phyloP scores from a whole-genome alignment of 2,329 filamentous ascomycete genomes.

The Biscogniauxia mediterranea region DNA sequence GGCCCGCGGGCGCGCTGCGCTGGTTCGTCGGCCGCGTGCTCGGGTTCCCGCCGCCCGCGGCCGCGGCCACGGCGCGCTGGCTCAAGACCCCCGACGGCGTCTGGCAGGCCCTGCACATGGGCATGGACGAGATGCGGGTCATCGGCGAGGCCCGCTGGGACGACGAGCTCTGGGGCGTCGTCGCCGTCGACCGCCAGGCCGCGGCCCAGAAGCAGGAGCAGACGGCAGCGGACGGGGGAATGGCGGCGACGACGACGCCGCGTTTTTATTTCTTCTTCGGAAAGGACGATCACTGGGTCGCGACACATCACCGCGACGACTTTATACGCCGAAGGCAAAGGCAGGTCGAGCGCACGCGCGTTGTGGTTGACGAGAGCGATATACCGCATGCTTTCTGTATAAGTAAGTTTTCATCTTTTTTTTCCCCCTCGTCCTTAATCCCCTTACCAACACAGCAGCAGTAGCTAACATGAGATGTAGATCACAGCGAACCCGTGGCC shows the following conservation, averaged over 20 bases:
- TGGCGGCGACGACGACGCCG: conserved; percentile 31
- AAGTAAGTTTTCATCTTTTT: conserved; percentile 38
- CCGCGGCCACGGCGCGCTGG: conserved; percentile 51
- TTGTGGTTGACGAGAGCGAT: conserved; percentile 54
- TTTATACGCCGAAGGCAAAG: conserved; percentile 46
- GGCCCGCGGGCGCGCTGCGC: conserved; percentile 39
- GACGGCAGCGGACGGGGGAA: conserved; percentile 13
- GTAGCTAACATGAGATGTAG: conserved; percentile 22
- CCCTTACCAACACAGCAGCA: neutral
- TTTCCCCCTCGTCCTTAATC: neutral
- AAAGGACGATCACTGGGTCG: conserved; percentile 61
- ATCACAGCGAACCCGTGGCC: conserved; percentile 48
- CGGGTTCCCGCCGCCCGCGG: conserved; percentile 48
- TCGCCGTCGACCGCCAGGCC: conserved; percentile 39
- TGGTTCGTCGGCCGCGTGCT: conserved; percentile 44
- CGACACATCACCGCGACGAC: conserved; percentile 52
- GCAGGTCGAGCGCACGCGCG: conserved; percentile 40
- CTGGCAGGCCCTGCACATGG: conserved; percentile 59
- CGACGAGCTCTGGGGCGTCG: conserved; percentile 56
- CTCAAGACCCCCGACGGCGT: conserved; percentile 57
- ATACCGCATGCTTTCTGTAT: conserved; percentile 63
- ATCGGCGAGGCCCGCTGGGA: conserved; percentile 61
- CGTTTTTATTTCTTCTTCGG: conserved; percentile 62
- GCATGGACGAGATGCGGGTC: conserved; percentile 56
- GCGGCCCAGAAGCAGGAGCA: too few relatives aligned